Percentiles rank a stretch among this genome's conserved stretches.
Conservation (phyloP, 225 moss, liverwort and hornwort genomes). For the Pleurozium schreberi region DNA sequence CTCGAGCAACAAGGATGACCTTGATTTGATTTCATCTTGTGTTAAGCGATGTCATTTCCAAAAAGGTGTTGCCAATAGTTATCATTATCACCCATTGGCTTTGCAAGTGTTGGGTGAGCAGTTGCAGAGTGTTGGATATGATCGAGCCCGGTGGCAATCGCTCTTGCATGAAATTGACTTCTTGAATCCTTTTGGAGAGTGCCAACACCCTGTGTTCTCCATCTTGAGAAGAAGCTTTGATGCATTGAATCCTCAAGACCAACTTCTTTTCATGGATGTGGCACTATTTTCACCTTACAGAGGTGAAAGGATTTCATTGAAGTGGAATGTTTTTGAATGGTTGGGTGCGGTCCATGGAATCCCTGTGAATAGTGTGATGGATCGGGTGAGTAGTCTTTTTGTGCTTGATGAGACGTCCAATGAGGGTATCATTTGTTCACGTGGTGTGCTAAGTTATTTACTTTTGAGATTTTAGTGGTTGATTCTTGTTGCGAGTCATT, state of each 20-base stretch:
- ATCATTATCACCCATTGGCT: slow-evolving; percentile 2
- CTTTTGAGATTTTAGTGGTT: background rate
- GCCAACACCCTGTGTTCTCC: background rate
- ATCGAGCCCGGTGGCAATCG: background rate
- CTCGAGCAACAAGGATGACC: background rate
- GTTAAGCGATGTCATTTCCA: background rate
- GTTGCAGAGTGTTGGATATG: background rate
- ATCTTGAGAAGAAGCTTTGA: slow-evolving; percentile 16
- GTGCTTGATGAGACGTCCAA: rapidly evolving
- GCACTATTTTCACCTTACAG: background rate
- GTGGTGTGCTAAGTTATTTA: rapidly evolving
- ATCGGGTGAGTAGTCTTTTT: background rate
- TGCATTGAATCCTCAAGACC: background rate
- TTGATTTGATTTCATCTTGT: background rate
- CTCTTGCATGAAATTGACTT: background rate
- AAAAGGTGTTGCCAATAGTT: background rate
- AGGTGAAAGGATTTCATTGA: rapidly evolving
- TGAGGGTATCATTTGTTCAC: rapidly evolving
- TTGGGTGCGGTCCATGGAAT: background rate
- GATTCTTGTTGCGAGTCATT: rapidly evolving
- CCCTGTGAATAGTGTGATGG: background rate
- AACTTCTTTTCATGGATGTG: background rate
- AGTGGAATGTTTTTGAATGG: background rate
- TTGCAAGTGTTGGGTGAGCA: background rate
- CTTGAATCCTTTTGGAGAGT: background rate